Base-by-base conservation (phyloP, 352 stramenopile species). In the Pythium scleroteichum region DNA sequence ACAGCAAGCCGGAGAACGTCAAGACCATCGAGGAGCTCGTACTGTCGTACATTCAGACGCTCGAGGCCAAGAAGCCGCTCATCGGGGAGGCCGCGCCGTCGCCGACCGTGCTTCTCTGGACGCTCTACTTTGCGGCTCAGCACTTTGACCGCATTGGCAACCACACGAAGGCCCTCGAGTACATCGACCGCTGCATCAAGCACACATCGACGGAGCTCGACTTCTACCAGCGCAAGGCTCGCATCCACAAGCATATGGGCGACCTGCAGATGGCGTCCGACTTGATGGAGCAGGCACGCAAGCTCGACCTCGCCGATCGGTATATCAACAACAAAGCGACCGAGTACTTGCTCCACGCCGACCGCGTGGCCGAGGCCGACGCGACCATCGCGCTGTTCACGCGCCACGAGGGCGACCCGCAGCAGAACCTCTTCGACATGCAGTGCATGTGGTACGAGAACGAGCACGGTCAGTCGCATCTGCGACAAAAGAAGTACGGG, bases 271-370 rank as follows among this genome's bases (percentile, higher is more conserved):
- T 79, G 29, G 97, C 97, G 12, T 96, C 96, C 0, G 88, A 98
- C 60, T 75, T 87, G 19, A 87, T 99, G 60, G 94, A 98, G 56
- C 52, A 88, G 40, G 96, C 85, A 6, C 85, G 97, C 23, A 84
- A 98, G 74, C 69, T 99, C 16, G 97, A 99, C 72, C 71, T 98
- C 52, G 90, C 95, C 24, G 97, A 99, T 77, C 84, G 97, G 33
- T 99, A 99, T 76, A 98, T 99, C 68, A 99, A 99, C 71, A 99
- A 98, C 78, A 98, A 99, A 76, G 87, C 95, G 13, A 98, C 96
- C 2, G 98, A 99, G 77, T 99, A 98, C 67, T 74, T 99, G 55
- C 75, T 99, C 16, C 89, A 97, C 39, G 92, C 94, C 0, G 92
- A 97, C 59, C 87, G 90, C 49, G 87, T 98, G 23, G 78, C 96